Base-by-base conservation (phyloP, 108 stramenopile species). In the Mediolabrus comicus region DNA sequence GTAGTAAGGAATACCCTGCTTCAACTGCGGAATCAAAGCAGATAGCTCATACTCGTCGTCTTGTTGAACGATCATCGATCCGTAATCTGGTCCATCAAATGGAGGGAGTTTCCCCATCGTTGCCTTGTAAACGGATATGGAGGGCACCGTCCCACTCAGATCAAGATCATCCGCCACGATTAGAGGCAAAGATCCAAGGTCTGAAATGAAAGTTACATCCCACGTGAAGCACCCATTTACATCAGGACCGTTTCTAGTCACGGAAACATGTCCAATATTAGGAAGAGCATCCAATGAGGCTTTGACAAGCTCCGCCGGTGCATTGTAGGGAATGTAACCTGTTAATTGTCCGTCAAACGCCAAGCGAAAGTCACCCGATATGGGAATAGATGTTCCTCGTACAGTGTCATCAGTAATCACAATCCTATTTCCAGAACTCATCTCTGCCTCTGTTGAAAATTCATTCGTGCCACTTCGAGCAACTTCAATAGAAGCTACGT, bases 221-320 rank as follows among this genome's bases (percentile, higher is more conserved):
- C 92, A 94, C 3, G 76, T 82, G 71, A 75, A 90, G 59, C 92
- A 91, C 4, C 73, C 71, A 62, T 87, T 88, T 33, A 83, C 90
- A 61, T 94, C 87, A 30, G 80, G 81, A 17, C 69, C 84, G 27
- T 57, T 54, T 26, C 92, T 76, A 16, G 59, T 63, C 9, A 94
- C 92, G 12, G 67, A 62, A 10, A 94, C 91, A 13, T 74, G 66
- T 38, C 89, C 89, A 53, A 91, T 78, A 9, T 85, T 82, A 51
- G 16, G 31, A 26, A 94, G 82, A 14, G 67, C 62, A 51, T 92
- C 86, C 27, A 94, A 74, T 12, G 88, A 82, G 3, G 79, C 71
- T 53, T 90, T 68, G 41, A 94, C 60, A 16, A 64, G 67, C 26
- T 78, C 72, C 3, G 87, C 68, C 8, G 84, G 69, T 17, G 86